Evolutionary conservation across 192 early-diverging fungal genomes (phyloP).

Genomic region (Coemansia sp.): DNA sequence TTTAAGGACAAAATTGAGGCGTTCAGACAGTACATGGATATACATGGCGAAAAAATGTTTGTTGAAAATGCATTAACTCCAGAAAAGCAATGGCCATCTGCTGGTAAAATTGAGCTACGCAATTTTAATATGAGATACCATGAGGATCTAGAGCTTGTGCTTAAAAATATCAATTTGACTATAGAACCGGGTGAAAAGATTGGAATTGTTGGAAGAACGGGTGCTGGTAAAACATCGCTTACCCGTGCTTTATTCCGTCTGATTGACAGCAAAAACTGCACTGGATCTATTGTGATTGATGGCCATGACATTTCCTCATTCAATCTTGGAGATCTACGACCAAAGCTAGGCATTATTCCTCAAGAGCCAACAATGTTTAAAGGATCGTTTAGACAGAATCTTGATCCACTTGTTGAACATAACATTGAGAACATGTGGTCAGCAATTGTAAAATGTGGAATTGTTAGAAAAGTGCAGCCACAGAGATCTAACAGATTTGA

Average conservation of each 20-base stretch:
- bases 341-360: slow-evolving; percentile 64
- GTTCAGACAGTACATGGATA: neutral
- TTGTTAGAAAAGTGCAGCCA: slow-evolving; percentile 3
- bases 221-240: slow-evolving; percentile 77
- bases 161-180: slow-evolving; percentile 35
- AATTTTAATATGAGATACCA: slow-evolving; percentile 62
- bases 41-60: neutral
- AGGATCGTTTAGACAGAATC: slow-evolving; percentile 72
- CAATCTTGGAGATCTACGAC: slow-evolving; percentile 55
- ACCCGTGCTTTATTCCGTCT: slow-evolving; percentile 72
- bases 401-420: slow-evolving; percentile 76
- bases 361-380: slow-evolving; percentile 73
- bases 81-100: slow-evolving; percentile 65
- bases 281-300: slow-evolving; percentile 70
- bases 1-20: neutral
- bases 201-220: slow-evolving; percentile 68
- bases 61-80: slow-evolving; percentile 11
- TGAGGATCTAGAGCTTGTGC: slow-evolving; percentile 36
- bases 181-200: slow-evolving; percentile 59
- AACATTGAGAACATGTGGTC: slow-evolving; percentile 70
- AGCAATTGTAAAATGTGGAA: slow-evolving; percentile 48
- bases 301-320: slow-evolving; percentile 66
- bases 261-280: slow-evolving; percentile 39
- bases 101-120: slow-evolving; percentile 61
- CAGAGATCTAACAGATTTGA: neutral